phyloP scores from a whole-genome alignment of 495 filamentous ascomycete species.

The Trichoderma reesei region DNA sequence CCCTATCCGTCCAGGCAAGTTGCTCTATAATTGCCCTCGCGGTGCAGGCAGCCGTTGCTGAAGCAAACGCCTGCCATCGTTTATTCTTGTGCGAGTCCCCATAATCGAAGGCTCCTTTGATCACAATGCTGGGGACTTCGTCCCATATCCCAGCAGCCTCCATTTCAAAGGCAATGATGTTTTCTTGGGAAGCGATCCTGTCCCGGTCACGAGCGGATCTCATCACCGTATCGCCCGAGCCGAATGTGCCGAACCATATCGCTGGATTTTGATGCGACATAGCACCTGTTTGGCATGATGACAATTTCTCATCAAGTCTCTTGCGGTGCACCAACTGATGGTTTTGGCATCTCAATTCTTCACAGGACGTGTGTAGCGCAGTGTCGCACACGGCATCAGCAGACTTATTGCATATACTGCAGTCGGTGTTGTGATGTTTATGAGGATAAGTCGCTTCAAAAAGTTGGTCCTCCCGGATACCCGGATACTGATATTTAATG shows the following conservation, averaged over 20 bases:
- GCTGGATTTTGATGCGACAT: neutral
- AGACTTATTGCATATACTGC: neutral
- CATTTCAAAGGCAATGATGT: conserved; percentile 34
- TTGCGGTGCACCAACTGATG: conserved; percentile 10
- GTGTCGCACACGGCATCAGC: neutral
- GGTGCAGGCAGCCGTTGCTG: conserved; percentile 25
- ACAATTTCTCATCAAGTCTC: neutral
- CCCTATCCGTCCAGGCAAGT: no score
- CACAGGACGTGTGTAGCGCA: conserved; percentile 11
- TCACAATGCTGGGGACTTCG: conserved; percentile 22
- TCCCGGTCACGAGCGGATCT: conserved; percentile 20
- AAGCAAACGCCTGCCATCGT: conserved; percentile 30
- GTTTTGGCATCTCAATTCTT: conserved; percentile 14
- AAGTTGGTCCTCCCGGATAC: conserved; percentile 20
- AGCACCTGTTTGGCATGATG: neutral
- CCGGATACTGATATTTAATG: conserved; percentile 15
- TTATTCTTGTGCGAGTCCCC: conserved; percentile 35
- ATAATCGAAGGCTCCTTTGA: conserved; percentile 35
- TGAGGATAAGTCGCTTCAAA: conserved; percentile 23
- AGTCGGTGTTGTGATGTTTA: conserved; percentile 15
- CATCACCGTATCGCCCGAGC: conserved; percentile 23
- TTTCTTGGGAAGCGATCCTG: conserved; percentile 8
- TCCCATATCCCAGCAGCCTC: conserved; percentile 34
- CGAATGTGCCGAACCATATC: conserved; percentile 9
- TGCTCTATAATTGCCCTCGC: conserved; percentile 14